Evolutionary conservation across 257 asterid species (phyloP).

Genomic region (Parsonsia alboflavescens): DNA sequence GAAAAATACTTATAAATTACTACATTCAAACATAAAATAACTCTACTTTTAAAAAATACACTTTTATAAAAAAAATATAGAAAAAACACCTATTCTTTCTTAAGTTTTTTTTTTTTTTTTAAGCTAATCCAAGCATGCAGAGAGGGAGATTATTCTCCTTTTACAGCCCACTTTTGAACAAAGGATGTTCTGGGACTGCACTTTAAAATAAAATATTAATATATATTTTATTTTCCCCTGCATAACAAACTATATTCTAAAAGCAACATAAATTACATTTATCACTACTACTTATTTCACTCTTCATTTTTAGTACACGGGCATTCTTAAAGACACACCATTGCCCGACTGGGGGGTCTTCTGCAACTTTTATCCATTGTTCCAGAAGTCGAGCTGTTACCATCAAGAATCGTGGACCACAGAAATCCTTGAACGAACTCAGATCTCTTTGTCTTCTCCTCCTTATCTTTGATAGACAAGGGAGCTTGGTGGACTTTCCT

Average conservation of each 20-base stretch:
- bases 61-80: too few species aligned
- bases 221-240: conserved; percentile 16
- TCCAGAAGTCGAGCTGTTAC: conserved; percentile 15
- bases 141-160: too few species aligned
- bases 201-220: too few species aligned
- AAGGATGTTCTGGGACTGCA: too few species aligned
- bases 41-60: too few species aligned
- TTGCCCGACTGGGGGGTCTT: conserved; percentile 2
- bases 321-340: conserved; percentile 22
- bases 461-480: conserved; percentile 73
- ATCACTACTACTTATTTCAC: conserved; percentile 47
- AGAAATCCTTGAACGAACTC: conserved; percentile 69
- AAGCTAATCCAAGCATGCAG: too few species aligned
- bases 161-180: too few species aligned
- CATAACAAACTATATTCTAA: conserved; percentile 42
- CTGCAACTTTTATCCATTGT: conserved; percentile 5
- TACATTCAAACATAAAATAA: too few species aligned
- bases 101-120: too few species aligned
- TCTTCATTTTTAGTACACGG: conserved; percentile 23
- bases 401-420: conserved; percentile 64
- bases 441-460: conserved; percentile 78
- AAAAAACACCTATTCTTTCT: too few species aligned
- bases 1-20: too few species aligned
- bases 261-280: conserved; percentile 46
- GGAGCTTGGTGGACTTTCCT: conserved; percentile 66